Base-by-base conservation (phyloP, 1,284 basidiomycete species). In the Sporisorium sorghi region DNA sequence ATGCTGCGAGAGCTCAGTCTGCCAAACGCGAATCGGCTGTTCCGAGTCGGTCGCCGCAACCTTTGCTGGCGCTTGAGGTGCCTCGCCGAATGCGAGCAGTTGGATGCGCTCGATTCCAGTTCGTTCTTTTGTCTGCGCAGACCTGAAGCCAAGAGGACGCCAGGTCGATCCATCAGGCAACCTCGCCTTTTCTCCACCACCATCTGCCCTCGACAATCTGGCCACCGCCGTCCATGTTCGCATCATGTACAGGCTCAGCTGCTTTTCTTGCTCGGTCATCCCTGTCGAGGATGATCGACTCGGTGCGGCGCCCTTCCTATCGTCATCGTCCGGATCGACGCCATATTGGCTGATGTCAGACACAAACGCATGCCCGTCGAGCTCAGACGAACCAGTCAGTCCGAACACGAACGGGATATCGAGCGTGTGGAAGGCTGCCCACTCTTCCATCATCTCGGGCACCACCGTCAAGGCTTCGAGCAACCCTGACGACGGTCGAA, bases 351-450 rank as follows among this genome's bases (percentile, higher is more conserved):
- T 42, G 24, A 51, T 52, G 8, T 56, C 43, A 10, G 48, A 40
- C 0, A 48, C 53, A 19, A 44, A 69, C 14, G 52, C 40, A 30
- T 73, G 58, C 11, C 17, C 47, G 4, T 60, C 51, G n/a, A 30
- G 2, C 5, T 53, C 39, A 15, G 33, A 3, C 5, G 37, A 37
- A 3, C 67, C 75, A 7, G 30, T 57, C 15, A 64, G 23, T 2
- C 75, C 77, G 50, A 78, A 78, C 2, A 78, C 64, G 37, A 70
- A 72, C 3, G 64, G 55, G 17, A 78, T 54, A 15, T 78, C 77
- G 26, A 69, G 47, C 44, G 77, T 65, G 33, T 78, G 77, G 37
- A 69, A 68, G 0, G 56, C 58, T 10, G 63, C 77, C 66, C 67
- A 63, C 26, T 63, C 59, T n/a, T 63, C 52, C 7, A 47, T 47